Percentiles rank a stretch among this genome's conserved stretches.
phyloP scores from a whole-genome alignment of 129 eudicot genomes.

The Artemisia tridentata region DNA sequence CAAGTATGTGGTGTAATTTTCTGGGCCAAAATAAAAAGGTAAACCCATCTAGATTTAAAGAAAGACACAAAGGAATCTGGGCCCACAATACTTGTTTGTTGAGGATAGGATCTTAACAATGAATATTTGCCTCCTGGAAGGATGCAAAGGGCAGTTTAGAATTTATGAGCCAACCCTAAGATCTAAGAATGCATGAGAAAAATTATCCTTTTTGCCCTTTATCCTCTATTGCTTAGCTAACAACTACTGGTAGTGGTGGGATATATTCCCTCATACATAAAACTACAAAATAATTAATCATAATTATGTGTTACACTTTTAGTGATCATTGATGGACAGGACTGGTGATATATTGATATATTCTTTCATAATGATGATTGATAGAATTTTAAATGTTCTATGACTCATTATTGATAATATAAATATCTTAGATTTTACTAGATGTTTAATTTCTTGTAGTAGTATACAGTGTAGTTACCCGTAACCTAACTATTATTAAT shows the following conservation, averaged over 20 bases:
- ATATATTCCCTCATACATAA: slow-evolving; percentile 29
- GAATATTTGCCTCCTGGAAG: slow-evolving; percentile 31
- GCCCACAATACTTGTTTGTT: slow-evolving; percentile 14
- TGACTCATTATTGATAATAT: no score
- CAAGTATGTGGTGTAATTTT: neutral
- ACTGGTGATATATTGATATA: no score
- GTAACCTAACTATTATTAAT: no score
- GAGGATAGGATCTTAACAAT: neutral
- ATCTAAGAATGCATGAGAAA: slow-evolving; percentile 2
- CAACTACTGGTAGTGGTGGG: slow-evolving; percentile 19
- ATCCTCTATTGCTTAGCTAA: neutral
- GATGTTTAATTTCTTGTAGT: no score
- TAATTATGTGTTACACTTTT: neutral
- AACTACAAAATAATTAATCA: neutral
- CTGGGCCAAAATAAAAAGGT: slow-evolving; percentile 11
- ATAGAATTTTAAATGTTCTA: no score
- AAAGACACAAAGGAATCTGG: slow-evolving; percentile 22
- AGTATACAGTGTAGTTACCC: no score
- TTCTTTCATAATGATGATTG: no score
- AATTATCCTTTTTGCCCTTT: slow-evolving; percentile 3
- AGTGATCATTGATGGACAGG: neutral
- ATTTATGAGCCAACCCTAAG: slow-evolving; percentile 20
- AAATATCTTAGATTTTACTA: no score
- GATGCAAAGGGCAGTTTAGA: slow-evolving; percentile 35
- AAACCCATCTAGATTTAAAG: neutral